These are phyloP conservation scores for Xylaria castorea DNA, from an alignment of 495 filamentous ascomycete genomes.

Conservation along the genomic window DNA sequence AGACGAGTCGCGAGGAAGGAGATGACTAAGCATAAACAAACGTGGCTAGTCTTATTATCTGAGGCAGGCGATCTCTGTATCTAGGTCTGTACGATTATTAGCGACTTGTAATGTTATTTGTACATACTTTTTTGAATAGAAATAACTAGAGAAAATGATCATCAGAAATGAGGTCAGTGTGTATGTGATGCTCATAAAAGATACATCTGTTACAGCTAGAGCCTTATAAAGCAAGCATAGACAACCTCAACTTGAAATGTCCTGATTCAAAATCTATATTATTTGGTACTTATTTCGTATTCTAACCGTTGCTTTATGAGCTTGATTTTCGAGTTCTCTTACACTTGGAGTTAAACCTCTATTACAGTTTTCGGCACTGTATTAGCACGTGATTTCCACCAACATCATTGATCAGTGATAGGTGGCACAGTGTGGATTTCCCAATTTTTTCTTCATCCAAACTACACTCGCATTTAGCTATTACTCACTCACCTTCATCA, in stretches of 20 bases:
- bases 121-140: not conserved
- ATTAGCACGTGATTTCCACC: slow-evolving; percentile 19
- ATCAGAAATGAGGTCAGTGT: too few species aligned
- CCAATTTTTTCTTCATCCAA: slow-evolving; percentile 17
- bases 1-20: slow-evolving; percentile 61
- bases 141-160: too few species aligned
- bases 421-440: slow-evolving; percentile 20
- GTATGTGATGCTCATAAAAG: not conserved
- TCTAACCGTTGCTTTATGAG: too few species aligned
- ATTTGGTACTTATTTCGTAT: too few species aligned
- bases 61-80: not conserved
- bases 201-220: not conserved
- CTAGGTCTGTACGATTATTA: not conserved
- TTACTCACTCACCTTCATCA: slow-evolving; percentile 16
- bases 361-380: not conserved
- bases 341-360: not conserved
- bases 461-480: not conserved
- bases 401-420: not conserved
- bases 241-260: too few species aligned
- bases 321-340: not conserved
- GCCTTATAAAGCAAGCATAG: too few species aligned
- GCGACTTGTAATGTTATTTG: not conserved
- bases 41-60: not conserved
- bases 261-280: too few species aligned
- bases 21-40: slow-evolving; percentile 26